Evolutionary conservation across 2,329 filamentous ascomycete species (phyloP).

Genomic region (Hymenoscyphus fructigenus): DNA sequence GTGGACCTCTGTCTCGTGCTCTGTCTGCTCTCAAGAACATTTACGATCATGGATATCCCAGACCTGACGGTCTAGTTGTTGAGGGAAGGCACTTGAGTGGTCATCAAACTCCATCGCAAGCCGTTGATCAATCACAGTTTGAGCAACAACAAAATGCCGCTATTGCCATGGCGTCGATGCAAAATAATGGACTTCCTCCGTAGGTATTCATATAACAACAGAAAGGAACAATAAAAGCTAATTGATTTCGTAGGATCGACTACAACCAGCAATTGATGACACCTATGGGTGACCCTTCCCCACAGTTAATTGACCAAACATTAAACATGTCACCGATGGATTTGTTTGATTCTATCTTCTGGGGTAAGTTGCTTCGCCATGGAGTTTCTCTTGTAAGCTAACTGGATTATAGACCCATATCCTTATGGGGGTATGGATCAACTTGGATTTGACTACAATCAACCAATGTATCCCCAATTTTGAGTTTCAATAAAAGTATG

Average conservation of each 20-base stretch:
- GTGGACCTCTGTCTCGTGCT: conserved; percentile 59
- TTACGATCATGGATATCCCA: conserved; percentile 57
- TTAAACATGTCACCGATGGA: conserved; percentile 67
- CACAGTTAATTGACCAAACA: conserved; percentile 52
- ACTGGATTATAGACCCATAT: conserved; percentile 8
- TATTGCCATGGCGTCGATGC: conserved; percentile 64
- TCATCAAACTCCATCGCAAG: conserved; percentile 18
- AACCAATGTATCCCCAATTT: conserved; percentile 10
- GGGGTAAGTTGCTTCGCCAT: conserved; percentile 46
- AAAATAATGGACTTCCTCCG: conserved; percentile 49
- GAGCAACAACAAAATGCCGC: conserved; percentile 57
- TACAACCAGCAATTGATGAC: conserved; percentile 41
- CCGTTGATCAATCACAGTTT: conserved; percentile 28
- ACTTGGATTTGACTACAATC: conserved; percentile 6
- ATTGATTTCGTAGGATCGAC: conserved; percentile 34
- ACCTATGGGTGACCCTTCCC: conserved; percentile 38
- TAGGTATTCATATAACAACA: conserved; percentile 17
- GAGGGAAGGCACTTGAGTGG: conserved; percentile 38
- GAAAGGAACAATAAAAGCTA: not conserved
- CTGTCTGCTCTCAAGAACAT: conserved; percentile 63
- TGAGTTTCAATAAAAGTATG: conserved; percentile 7
- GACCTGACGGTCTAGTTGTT: no score
- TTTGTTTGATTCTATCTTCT: conserved; percentile 67
- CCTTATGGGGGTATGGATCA: conserved; percentile 8
- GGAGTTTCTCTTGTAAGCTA: not conserved